Conservation (phyloP, 2,329 filamentous ascomycete species). For the Apiospora malaysiana region DNA sequence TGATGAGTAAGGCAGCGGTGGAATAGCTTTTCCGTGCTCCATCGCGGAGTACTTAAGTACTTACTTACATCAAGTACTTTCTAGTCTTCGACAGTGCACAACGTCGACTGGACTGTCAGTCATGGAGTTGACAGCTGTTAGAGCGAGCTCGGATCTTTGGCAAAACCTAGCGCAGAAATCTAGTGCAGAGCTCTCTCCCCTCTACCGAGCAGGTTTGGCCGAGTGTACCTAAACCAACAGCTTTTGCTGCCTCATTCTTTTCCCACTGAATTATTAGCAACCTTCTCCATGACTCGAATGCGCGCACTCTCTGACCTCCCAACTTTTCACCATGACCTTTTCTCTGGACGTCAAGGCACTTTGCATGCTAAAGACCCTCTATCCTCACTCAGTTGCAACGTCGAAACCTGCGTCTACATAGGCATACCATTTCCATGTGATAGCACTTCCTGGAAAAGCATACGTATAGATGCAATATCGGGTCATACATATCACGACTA, state of each 20-base stretch:
- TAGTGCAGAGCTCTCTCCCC: background rate
- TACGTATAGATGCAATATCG: background rate
- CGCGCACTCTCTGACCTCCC: background rate
- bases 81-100: background rate
- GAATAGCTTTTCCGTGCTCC: background rate
- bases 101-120: background rate
- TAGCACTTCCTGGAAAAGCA: background rate
- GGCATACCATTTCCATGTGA: background rate
- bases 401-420: background rate
- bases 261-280: background rate
- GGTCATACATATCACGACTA: constrained; percentile 2
- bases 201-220: background rate
- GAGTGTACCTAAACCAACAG: background rate
- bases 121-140: background rate
- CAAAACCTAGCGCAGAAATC: background rate
- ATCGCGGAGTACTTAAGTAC: background rate
- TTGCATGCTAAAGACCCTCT: too few relatives aligned
- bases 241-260: constrained; percentile 5
- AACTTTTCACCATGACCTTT: background rate
- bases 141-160: background rate
- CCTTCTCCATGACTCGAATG: constrained; percentile 12
- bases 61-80: too few relatives aligned
- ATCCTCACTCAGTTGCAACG: background rate
- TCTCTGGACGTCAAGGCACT: background rate
- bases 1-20: background rate